These are phyloP conservation scores for Quercus wislizeni DNA, from an alignment of 306 rosid species.

Conservation along the genomic window DNA sequence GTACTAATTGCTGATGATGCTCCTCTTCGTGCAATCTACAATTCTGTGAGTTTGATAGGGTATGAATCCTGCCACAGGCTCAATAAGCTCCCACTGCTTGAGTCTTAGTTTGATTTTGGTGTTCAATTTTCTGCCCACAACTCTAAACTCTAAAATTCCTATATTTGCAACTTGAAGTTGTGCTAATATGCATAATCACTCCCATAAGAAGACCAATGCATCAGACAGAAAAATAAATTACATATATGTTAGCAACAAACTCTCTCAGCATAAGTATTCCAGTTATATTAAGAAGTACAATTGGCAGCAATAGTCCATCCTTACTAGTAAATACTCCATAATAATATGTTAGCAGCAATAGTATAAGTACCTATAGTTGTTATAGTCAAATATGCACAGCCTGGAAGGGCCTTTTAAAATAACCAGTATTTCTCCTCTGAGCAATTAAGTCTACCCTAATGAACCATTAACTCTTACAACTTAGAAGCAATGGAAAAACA, in stretches of 20 bases:
- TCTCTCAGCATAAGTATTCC: background rate
- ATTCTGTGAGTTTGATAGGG: constrained; percentile 40
- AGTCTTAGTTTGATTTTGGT: background rate
- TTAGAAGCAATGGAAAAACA: background rate
- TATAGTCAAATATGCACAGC: background rate
- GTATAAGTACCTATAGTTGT: background rate
- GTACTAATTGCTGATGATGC: constrained; percentile 25
- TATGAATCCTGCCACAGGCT: constrained; percentile 4
- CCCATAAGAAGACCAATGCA: background rate
- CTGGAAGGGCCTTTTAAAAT: too few relatives aligned
- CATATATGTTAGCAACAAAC: background rate
- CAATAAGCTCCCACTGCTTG: background rate
- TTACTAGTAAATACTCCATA: background rate
- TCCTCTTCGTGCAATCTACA: constrained; percentile 31
- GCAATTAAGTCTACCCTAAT: background rate
- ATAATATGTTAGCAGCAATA: background rate
- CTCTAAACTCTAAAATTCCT: too few relatives aligned
- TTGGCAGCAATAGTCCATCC: background rate
- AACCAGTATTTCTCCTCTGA: too few relatives aligned
- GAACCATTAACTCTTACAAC: background rate
- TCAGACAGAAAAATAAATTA: background rate
- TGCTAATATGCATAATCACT: too few relatives aligned
- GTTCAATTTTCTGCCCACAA: background rate
- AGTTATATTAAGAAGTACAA: too few relatives aligned
- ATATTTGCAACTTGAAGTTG: too few relatives aligned